A percentile compares a stretch with the other conserved stretches of the same genome.
These are phyloP conservation scores for Cytospora leucostoma DNA, from an alignment of 2,329 filamentous ascomycete genomes.

Conservation along the genomic window DNA sequence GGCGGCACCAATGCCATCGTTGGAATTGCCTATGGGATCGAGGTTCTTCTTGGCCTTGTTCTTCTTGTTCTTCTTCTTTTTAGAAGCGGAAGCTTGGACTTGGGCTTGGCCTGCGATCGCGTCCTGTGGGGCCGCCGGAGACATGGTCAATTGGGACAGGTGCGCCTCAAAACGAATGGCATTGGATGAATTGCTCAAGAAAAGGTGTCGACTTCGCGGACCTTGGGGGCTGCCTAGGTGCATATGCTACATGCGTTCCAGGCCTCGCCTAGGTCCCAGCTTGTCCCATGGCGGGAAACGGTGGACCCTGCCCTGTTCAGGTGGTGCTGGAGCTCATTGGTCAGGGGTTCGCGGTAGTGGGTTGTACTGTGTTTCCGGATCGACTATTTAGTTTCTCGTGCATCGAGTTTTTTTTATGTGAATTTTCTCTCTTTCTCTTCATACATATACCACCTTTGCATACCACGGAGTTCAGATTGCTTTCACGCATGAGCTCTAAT, in stretches of 20 bases:
- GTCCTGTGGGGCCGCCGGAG: conserved; percentile 28
- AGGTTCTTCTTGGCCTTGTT: conserved; percentile 27
- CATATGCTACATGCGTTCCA: conserved; percentile 11
- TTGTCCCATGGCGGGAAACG: conserved; percentile 1
- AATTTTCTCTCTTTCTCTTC: conserved; percentile 43
- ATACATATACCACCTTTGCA: conserved; percentile 52
- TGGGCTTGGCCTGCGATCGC: conserved; percentile 24
- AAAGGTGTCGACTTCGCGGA: conserved; percentile 16
- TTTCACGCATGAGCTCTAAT: conserved; percentile 34
- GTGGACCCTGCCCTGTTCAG: conserved; percentile 1
- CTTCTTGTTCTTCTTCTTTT: conserved; percentile 28
- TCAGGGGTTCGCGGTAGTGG: neutral
- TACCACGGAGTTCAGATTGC: conserved; percentile 37
- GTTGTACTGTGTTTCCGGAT: neutral
- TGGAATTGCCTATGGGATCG: conserved; percentile 19
- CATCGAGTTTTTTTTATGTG: conserved; percentile 32
- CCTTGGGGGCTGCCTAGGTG: conserved; percentile 10
- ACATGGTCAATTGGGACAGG: conserved; percentile 28
- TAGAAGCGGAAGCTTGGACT: conserved; percentile 17
- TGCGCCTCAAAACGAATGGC: conserved; percentile 25
- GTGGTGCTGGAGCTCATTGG: conserved; percentile 16
- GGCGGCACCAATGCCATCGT: conserved; percentile 16
- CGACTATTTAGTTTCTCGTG: conserved; percentile 5
- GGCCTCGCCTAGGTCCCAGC: conserved; percentile 13
- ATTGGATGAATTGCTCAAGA: conserved; percentile 21